Evolutionary conservation across 106 monocot species (phyloP).

Genomic region (Dioscorea zingiberensis): DNA sequence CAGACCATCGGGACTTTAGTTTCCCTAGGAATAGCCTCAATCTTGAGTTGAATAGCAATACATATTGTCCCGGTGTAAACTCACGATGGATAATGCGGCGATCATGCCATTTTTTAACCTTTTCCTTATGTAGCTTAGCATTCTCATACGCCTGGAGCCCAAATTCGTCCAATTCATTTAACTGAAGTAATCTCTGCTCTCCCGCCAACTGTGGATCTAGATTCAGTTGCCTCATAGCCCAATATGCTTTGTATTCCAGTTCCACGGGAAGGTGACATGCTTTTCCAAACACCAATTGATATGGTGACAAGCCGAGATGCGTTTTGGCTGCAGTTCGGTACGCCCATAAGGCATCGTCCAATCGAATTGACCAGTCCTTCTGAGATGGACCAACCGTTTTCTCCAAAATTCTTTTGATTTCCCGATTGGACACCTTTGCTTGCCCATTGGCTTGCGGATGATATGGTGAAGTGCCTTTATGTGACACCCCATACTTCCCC

Average conservation of each 20-base stretch:
- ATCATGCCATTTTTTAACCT: too few species aligned
- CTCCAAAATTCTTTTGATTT: not conserved
- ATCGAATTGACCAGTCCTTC: not conserved
- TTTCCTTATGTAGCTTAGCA: too few species aligned
- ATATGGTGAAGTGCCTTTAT: not conserved
- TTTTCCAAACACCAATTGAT: not conserved
- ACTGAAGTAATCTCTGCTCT: too few species aligned
- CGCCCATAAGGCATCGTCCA: not conserved
- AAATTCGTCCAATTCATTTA: too few species aligned
- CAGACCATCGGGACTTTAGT: too few species aligned
- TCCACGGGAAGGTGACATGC: not conserved
- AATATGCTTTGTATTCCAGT: constrained; percentile 1
- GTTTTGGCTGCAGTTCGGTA: not conserved
- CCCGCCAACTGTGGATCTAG: not conserved
- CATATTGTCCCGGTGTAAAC: too few species aligned
- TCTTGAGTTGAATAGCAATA: too few species aligned
- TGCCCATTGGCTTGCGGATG: constrained; percentile 1
- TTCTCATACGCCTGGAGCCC: too few species aligned
- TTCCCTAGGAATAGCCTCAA: too few species aligned
- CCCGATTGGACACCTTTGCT: too few species aligned
- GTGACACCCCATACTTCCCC: not conserved
- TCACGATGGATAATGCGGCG: too few species aligned
- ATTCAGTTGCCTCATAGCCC: not conserved
- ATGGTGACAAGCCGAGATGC: not conserved
- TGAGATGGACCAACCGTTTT: not conserved